Evolutionary conservation across 1,284 basidiomycete species (phyloP).

Genomic region (Rhizopogon parksii): DNA sequence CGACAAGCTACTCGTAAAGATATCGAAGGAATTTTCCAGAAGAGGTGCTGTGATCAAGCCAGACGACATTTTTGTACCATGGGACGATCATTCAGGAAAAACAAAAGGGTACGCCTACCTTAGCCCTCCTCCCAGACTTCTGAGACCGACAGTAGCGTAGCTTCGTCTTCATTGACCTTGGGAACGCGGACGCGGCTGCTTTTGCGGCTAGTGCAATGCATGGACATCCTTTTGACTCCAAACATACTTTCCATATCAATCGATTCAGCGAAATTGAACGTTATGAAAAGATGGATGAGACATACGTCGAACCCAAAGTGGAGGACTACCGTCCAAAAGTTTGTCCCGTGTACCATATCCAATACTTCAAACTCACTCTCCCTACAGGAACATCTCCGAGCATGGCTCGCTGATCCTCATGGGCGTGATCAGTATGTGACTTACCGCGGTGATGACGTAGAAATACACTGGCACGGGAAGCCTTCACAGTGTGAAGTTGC

Average conservation of each 20-base stretch:
- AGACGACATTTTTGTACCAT: slow-evolving; percentile 77
- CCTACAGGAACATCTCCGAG: slow-evolving; percentile 83
- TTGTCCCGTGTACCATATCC: slow-evolving; percentile 15
- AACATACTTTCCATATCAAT: slow-evolving; percentile 87
- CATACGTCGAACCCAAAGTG: slow-evolving; percentile 72
- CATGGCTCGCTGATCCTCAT: slow-evolving; percentile 89
- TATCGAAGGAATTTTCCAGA: slow-evolving; percentile 77
- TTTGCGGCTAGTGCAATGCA: slow-evolving; percentile 78
- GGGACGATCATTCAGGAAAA: slow-evolving; percentile 72
- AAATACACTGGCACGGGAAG: slow-evolving; percentile 92
- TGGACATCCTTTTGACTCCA: slow-evolving; percentile 86
- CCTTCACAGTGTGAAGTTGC: slow-evolving; percentile 83
- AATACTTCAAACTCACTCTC: slow-evolving; percentile 6
- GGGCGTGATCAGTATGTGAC: slow-evolving; percentile 96
- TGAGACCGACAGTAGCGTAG: slow-evolving; percentile 33
- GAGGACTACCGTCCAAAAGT: slow-evolving; percentile 84
- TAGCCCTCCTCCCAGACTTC: slow-evolving; percentile 3
- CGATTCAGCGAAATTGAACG: slow-evolving; percentile 91
- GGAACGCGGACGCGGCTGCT: slow-evolving; percentile 74
- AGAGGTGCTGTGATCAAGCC: slow-evolving; percentile 74
- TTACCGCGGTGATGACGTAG: slow-evolving; percentile 88
- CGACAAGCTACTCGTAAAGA: slow-evolving; percentile 69
- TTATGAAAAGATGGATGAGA: slow-evolving; percentile 76
- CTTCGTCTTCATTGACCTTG: slow-evolving; percentile 88
- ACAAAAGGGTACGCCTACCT: slow-evolving; percentile 71